Evolutionary conservation across 208 protist species (phyloP), one percentile per base, ranked within the genome.

Genomic region (Leishmania aethiopica): DNA sequence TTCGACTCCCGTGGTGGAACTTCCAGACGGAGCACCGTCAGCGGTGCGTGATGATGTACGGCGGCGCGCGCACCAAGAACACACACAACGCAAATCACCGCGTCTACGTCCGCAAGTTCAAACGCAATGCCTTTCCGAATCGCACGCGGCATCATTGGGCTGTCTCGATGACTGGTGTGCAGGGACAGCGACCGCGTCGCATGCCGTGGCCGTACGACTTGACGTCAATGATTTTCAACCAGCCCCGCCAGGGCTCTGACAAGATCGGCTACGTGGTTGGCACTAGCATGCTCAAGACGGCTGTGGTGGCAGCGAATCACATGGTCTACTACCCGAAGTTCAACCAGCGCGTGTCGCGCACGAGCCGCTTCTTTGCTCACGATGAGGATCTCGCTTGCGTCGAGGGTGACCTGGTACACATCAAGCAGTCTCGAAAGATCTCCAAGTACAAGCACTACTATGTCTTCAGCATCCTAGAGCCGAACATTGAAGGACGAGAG

Each of bases 401-500:
- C n/a, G 94, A 98, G 72, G 95, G 95, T 22, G 95, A 98, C 71
- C 81, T 98, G 60, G 95, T 98, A 60, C 95, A 98, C 89, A 97
- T 98, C 72, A 98, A 98, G 80, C 95, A 96, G 84, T 97, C 89
- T 67, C 85, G 95, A 55, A 98, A 98, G 82, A 96, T 98, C 78
- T 96, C 92, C 11, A 98, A 98, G 84, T 98, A 98, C 87, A 98
- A 98, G 84, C 95, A 98, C 88, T 98, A 97, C 87, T 98, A 97
- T 89, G 93, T 98, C 35, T 98, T 98, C 85, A 97, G 93, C 80
- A 97, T 98, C 78, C 77, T 98, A 37, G 94, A 98, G 86, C 94
- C 95, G 64, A 98, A 98, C 69, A 89, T 98, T 84, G 95, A 98
- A 82, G 95, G 95, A 2, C 89, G 95, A 19, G 95, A 98, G 84